Evolutionary conservation across 176 grass and related monocot genomes (phyloP).

Genomic region (Musa itinerans): DNA sequence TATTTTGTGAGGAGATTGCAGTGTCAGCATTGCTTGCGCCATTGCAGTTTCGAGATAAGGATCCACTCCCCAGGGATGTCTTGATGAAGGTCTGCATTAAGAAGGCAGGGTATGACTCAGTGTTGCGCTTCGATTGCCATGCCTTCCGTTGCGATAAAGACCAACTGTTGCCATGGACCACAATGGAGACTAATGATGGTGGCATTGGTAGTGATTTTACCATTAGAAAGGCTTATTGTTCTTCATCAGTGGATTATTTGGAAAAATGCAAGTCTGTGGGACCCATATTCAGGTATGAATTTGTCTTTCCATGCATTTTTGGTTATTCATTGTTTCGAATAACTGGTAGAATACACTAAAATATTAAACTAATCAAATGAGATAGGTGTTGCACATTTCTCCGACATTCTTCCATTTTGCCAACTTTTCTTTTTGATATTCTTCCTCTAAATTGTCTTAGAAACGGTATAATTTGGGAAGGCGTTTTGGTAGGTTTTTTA

Average conservation of each 20-base stretch:
- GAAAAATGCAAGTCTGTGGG: slow-evolving; percentile 36
- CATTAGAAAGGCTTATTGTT: slow-evolving; percentile 32
- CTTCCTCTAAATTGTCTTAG: background rate
- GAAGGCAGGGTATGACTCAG: slow-evolving; percentile 31
- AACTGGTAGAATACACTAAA: background rate
- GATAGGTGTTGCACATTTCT: background rate
- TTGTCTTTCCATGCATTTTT: background rate
- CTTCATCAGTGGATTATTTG: slow-evolving; percentile 23
- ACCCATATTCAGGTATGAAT: slow-evolving; percentile 41
- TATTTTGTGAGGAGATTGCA: slow-evolving; percentile 34
- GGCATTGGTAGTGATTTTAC: slow-evolving; percentile 19
- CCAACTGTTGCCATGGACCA: background rate
- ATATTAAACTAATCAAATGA: background rate
- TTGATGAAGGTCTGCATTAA: slow-evolving; percentile 69
- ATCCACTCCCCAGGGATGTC: slow-evolving; percentile 24
- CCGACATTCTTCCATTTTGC: background rate
- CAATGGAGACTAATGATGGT: background rate
- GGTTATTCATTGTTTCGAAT: background rate
- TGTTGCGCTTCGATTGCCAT: slow-evolving; percentile 68
- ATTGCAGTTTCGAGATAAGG: slow-evolving; percentile 28
- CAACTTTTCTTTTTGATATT: background rate
- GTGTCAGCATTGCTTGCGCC: slow-evolving; percentile 67
- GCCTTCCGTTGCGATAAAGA: background rate
- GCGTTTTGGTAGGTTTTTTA: background rate
- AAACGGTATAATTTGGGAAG: background rate